A percentile compares a stretch with the other conserved stretches of the same genome.
phyloP scores from a whole-genome alignment of 2,329 filamentous ascomycete species.

The Elsinoe arachidis region DNA sequence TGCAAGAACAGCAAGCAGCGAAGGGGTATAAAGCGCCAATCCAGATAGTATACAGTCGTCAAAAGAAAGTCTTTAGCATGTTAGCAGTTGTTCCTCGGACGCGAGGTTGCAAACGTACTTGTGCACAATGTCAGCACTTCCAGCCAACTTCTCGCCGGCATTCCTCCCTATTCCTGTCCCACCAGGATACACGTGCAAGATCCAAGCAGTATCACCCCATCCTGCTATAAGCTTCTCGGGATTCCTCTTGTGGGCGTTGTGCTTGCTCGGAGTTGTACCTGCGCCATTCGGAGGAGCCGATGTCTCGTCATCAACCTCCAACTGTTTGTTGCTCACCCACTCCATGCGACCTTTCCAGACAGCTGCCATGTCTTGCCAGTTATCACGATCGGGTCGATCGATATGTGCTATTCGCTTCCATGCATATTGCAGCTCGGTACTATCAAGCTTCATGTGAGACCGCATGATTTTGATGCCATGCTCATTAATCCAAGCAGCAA shows the following conservation, averaged over 20 bases:
- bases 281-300: conserved; percentile 28
- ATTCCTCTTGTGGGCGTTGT: conserved; percentile 25
- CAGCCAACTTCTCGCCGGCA: conserved; percentile 61
- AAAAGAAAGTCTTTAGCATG: conserved; percentile 58
- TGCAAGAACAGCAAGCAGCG: conserved; percentile 80
- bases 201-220: conserved; percentile 95
- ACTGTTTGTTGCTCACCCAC: conserved; percentile 78
- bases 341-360: conserved; percentile 90
- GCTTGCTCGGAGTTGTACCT: conserved; percentile 17
- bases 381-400: conserved; percentile 73
- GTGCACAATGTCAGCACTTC: conserved; percentile 81
- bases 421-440: conserved; percentile 65
- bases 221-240: conserved; percentile 78
- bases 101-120: conserved; percentile 39
- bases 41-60: conserved; percentile 96
- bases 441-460: conserved; percentile 72
- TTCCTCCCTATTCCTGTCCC: conserved; percentile 58
- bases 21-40: conserved; percentile 91
- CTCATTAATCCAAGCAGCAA: conserved; percentile 92
- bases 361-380: conserved; percentile 93
- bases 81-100: background rate
- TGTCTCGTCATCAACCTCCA: conserved; percentile 63
- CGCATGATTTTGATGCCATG: conserved; percentile 98
- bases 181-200: conserved; percentile 80
- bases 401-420: conserved; percentile 95